Percentiles rank a stretch among this genome's conserved stretches.
Evolutionary conservation across 495 filamentous ascomycete genomes (phyloP).

Genomic region (Neurospora intermedia): DNA sequence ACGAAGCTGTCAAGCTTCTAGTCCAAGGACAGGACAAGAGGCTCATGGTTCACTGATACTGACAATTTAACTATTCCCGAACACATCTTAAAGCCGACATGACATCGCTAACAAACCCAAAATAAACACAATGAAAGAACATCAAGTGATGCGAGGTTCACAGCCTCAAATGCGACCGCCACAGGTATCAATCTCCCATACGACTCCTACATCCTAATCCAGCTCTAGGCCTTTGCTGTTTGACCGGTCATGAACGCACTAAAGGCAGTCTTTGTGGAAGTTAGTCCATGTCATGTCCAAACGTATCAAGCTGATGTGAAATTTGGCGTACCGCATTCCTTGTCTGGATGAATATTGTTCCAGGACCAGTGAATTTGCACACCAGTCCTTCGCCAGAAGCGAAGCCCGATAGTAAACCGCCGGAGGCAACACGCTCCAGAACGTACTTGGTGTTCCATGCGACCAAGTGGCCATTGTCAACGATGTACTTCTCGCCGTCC

Average conservation of each 20-base stretch:
- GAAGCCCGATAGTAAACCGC: conserved; percentile 74
- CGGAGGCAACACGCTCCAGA: conserved; percentile 78
- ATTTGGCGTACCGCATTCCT: conserved; percentile 58
- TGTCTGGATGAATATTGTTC: conserved; percentile 89
- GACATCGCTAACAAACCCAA: not conserved
- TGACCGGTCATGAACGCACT: conserved; percentile 37
- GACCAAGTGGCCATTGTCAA: conserved; percentile 93
- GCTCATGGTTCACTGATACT: not conserved
- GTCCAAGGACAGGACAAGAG: not conserved
- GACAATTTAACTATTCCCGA: not conserved
- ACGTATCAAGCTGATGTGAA: not conserved
- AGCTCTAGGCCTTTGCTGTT: not conserved
- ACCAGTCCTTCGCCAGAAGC: conserved; percentile 78
- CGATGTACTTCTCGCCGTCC: conserved; percentile 73
- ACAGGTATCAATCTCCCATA: not conserved
- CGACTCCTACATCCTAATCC: not conserved
- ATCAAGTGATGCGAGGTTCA: not conserved
- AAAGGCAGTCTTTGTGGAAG: conserved; percentile 27
- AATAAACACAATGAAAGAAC: not conserved
- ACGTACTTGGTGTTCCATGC: conserved; percentile 96
- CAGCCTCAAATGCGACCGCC: not conserved
- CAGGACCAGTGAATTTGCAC: conserved; percentile 88
- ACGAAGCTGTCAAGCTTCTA: not conserved
- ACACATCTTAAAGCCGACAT: not conserved
- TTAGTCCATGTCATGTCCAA: not conserved